A percentile compares a stretch with the other conserved stretches of the same genome.
Evolutionary conservation across 441 rosid species (phyloP).

Genomic region (Gossypium lobatum): DNA sequence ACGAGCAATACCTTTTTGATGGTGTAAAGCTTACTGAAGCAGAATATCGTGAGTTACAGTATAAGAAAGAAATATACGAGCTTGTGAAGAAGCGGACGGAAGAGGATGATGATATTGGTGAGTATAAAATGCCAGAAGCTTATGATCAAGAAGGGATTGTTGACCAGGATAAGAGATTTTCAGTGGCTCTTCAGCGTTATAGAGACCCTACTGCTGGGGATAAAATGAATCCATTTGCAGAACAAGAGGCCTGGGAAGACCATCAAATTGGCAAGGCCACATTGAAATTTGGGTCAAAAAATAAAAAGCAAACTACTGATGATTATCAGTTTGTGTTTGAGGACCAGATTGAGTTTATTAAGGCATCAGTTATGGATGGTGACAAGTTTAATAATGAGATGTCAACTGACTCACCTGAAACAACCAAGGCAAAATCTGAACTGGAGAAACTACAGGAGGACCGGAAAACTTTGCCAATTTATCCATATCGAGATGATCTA

Average conservation of each 20-base stretch:
- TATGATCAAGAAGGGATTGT: constrained; percentile 86
- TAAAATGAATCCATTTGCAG: constrained; percentile 95
- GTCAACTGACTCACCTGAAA: constrained; percentile 37
- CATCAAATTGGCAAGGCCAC: constrained; percentile 92
- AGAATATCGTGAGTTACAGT: constrained; percentile 64
- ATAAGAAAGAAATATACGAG: constrained; percentile 78
- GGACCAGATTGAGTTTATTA: constrained; percentile 82
- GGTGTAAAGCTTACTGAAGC: constrained; percentile 72
- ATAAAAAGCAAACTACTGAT: constrained; percentile 56
- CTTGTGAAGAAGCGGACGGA: constrained; percentile 73
- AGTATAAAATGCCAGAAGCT: constrained; percentile 95
- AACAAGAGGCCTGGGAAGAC: constrained; percentile 99
- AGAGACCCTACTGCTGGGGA: constrained; percentile 66
- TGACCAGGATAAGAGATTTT: constrained; percentile 86
- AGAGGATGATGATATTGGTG: constrained; percentile 60
- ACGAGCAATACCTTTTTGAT: constrained; percentile 68
- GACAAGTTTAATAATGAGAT: constrained; percentile 58
- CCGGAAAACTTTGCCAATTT: constrained; percentile 77
- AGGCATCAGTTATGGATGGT: constrained; percentile 76
- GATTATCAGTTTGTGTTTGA: constrained; percentile 87
- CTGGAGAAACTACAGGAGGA: constrained; percentile 87
- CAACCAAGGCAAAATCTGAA: constrained; percentile 51
- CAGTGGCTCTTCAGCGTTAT: constrained; percentile 87
- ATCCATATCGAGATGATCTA: constrained; percentile 67
- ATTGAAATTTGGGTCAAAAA: constrained; percentile 77